A percentile compares a stretch with the other conserved stretches of the same genome.
Evolutionary conservation across 2,329 filamentous ascomycete species (phyloP).

Genomic region (Pseudocercospora musae): DNA sequence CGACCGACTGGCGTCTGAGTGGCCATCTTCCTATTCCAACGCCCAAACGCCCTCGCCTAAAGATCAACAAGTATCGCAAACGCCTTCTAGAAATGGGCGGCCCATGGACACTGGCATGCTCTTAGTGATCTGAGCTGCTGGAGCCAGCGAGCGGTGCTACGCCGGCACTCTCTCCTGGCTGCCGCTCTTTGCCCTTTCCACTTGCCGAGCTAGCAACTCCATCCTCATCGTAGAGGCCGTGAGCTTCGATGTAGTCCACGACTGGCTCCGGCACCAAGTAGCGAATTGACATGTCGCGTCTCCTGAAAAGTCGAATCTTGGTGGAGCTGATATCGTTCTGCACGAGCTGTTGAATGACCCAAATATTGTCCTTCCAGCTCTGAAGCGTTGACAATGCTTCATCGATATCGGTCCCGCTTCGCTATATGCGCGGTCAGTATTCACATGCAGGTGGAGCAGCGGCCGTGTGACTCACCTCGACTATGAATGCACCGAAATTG

Average conservation of each 20-base stretch:
- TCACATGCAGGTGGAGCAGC: conserved; percentile 57
- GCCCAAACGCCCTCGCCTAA: conserved; percentile 4
- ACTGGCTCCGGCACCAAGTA: conserved; percentile 72
- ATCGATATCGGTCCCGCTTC: conserved; percentile 82
- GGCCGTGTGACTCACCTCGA: conserved; percentile 43
- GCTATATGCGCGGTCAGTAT: conserved; percentile 43
- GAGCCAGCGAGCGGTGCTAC: conserved; percentile 13
- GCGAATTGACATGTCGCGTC: conserved; percentile 76
- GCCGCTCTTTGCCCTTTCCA: conserved; percentile 31
- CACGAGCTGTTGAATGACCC: conserved; percentile 84
- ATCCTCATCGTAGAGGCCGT: conserved; percentile 39
- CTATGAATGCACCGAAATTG: conserved; percentile 77
- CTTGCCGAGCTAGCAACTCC: conserved; percentile 28
- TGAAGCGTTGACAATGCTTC: conserved; percentile 79
- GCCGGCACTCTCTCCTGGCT: conserved; percentile 33
- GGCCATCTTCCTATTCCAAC: neutral
- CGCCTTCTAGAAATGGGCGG: neutral
- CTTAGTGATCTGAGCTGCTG: neutral
- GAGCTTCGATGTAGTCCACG: conserved; percentile 52
- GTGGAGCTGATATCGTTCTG: conserved; percentile 80
- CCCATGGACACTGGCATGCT: neutral
- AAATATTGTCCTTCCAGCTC: conserved; percentile 79
- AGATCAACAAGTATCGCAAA: neutral
- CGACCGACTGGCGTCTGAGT: neutral
- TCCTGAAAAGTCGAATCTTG: conserved; percentile 76